Percentiles rank a stretch among this genome's conserved stretches.
Evolutionary conservation across 176 grass and related monocot species (phyloP).

Genomic region (Poa pratensis): DNA sequence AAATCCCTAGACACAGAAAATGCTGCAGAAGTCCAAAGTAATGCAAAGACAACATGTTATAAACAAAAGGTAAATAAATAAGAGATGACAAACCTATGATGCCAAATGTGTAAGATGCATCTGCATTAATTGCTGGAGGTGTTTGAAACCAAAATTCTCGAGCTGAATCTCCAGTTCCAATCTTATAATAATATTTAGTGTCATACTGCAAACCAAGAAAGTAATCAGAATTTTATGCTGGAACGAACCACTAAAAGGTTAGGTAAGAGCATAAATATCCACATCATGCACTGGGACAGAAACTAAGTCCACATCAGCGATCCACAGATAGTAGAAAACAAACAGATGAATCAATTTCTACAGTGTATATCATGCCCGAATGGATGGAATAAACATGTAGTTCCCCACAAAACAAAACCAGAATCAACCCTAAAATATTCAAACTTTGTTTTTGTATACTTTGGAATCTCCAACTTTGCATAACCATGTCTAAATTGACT

Average conservation of each 20-base stretch:
- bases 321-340: slow-evolving; percentile 19
- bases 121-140: slow-evolving; percentile 78
- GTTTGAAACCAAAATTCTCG: slow-evolving; percentile 96
- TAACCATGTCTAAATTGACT: background rate
- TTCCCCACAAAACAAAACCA: background rate
- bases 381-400: slow-evolving; percentile 12
- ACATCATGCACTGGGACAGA: background rate
- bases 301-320: background rate
- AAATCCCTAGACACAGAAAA: background rate
- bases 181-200: slow-evolving; percentile 96
- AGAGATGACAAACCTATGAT: slow-evolving; percentile 76
- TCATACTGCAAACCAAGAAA: slow-evolving; percentile 61
- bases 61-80: slow-evolving; percentile 10
- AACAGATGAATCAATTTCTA: slow-evolving; percentile 11
- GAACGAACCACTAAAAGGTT: slow-evolving; percentile 25
- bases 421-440: background rate
- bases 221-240: slow-evolving; percentile 14
- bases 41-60: background rate
- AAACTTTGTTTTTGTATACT: background rate
- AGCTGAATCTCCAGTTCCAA: slow-evolving; percentile 69
- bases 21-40: slow-evolving; percentile 10
- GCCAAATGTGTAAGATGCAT: slow-evolving; percentile 85
- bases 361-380: slow-evolving; percentile 17
- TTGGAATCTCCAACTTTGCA: background rate
- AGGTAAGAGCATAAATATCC: background rate